Base-by-base conservation (phyloP, 139 green algal genomes). In the Micractinium sp. region DNA sequence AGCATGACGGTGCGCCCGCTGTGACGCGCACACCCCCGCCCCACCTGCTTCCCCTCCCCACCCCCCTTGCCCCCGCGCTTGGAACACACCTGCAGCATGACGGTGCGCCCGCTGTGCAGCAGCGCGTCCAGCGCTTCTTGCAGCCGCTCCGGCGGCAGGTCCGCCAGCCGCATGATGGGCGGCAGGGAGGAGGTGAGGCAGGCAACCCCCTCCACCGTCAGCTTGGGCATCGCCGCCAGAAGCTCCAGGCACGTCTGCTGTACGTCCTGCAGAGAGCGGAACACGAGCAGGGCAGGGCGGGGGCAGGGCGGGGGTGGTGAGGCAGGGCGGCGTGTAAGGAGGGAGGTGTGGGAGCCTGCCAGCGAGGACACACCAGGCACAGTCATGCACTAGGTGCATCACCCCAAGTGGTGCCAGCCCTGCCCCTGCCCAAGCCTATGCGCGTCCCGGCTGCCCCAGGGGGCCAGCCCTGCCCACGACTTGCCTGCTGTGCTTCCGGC, bases 41-140 rank as follows among this genome's bases (percentile, higher is more conserved):
- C 60, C 16, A 14, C 15, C 60, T 66, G 15, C 60, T 16, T 66
- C 14, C 60, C 60, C 60, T 66, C 60, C 60, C 60, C 60, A 14
- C 15, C 60, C 60, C 60, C 16, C 60, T 16, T 66, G 15, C 60
- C 14, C 60, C 60, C 14, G 60, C 14, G 15, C 16, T 14, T 66
- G 60, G 15, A 66, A 9, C 69, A 2, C 31, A 47, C 83, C 83
- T 87, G 83, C 29, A 87, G 83, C 83, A 87, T 63, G 35, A 87
- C 38, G 25, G 83, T 87, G 66, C 83, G 83, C 20, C 83, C 83
- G 7, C 33, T 66, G 83, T 87, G 67, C 67, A 87, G 83, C 83
- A 79, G 71, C 38, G 25, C 41, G 38, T 87, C 83, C 83, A 87
- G 67, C 67, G 73, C 83, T 13, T 22, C 38, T 27, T 80, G 38